Conservation (phyloP, 1,284 basidiomycete genomes). For the Irpex rosettiformis region DNA sequence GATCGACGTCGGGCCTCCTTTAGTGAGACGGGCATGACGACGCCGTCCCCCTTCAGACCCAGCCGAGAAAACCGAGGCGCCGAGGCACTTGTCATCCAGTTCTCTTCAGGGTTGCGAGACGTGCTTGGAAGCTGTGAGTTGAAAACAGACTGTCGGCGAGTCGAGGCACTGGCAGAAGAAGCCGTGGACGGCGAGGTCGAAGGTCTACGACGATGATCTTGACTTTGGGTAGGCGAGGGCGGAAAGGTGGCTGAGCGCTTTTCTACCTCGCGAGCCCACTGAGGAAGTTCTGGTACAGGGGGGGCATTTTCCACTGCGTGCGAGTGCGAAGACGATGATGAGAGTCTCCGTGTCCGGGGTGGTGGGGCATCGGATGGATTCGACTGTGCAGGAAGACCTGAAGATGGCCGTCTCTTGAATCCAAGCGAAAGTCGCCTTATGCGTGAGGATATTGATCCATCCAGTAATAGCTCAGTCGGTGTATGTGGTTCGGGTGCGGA, state of each 20-base stretch:
- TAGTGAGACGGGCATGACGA: constrained; percentile 44
- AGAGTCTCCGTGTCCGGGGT: background rate
- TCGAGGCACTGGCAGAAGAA: background rate
- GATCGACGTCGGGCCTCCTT: constrained; percentile 17
- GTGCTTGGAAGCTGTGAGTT: constrained; percentile 13
- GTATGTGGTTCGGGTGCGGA: background rate
- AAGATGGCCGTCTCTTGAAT: background rate
- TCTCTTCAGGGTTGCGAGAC: constrained; percentile 24
- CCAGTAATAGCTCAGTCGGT: background rate
- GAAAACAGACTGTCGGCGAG: background rate
- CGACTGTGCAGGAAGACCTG: background rate
- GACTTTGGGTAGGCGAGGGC: background rate
- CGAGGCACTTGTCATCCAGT: constrained; percentile 38
- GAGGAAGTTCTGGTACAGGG: background rate
- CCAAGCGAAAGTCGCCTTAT: background rate
- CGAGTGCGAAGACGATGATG: background rate
- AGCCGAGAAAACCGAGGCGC: constrained; percentile 44
- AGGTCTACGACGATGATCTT: background rate
- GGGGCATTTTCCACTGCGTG: background rate
- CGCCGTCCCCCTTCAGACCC: constrained; percentile 33
- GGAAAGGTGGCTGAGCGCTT: background rate
- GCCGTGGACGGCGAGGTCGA: background rate
- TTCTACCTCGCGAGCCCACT: background rate
- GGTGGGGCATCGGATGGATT: background rate
- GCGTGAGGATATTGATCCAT: background rate